phyloP scores from a whole-genome alignment of 345 rosid genomes.

The Dimocarpus longan region DNA sequence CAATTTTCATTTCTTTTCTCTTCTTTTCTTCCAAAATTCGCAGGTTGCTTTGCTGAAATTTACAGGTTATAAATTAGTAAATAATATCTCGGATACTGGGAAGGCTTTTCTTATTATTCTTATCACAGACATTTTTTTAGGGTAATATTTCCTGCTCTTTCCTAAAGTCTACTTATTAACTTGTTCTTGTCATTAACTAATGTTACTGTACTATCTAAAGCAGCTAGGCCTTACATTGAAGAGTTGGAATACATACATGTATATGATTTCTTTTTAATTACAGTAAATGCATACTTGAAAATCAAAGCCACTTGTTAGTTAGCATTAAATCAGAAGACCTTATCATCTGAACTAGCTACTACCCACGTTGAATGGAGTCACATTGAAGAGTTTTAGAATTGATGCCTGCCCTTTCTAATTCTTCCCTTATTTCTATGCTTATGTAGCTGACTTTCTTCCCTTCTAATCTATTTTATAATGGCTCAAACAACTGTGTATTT shows the following conservation, averaged over 20 bases:
- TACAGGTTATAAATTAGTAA: slow-evolving; percentile 82
- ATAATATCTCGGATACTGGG: slow-evolving; percentile 83
- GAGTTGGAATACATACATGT: no score
- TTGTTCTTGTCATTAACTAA: background rate
- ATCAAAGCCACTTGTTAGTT: background rate
- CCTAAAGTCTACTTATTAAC: background rate
- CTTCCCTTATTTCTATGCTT: background rate
- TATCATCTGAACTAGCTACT: background rate
- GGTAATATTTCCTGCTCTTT: slow-evolving; percentile 49
- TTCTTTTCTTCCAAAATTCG: slow-evolving; percentile 21
- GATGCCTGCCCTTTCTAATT: no score
- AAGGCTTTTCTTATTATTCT: slow-evolving; percentile 89
- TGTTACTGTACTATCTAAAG: background rate
- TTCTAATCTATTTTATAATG: background rate
- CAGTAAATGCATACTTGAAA: no score
- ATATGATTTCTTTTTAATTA: no score
- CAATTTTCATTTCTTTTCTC: background rate
- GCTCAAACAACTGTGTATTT: background rate
- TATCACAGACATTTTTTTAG: slow-evolving; percentile 76
- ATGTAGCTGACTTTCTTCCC: background rate
- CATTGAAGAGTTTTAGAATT: background rate
- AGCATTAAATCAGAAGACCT: background rate
- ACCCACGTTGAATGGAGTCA: background rate
- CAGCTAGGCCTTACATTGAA: slow-evolving; percentile 6
- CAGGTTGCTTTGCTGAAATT: slow-evolving; percentile 96